Percentiles rank a stretch among this genome's conserved stretches.
These are phyloP conservation scores for Trichoderma sp. DNA, from an alignment of 2,329 filamentous ascomycete genomes.

Conservation along the genomic window DNA sequence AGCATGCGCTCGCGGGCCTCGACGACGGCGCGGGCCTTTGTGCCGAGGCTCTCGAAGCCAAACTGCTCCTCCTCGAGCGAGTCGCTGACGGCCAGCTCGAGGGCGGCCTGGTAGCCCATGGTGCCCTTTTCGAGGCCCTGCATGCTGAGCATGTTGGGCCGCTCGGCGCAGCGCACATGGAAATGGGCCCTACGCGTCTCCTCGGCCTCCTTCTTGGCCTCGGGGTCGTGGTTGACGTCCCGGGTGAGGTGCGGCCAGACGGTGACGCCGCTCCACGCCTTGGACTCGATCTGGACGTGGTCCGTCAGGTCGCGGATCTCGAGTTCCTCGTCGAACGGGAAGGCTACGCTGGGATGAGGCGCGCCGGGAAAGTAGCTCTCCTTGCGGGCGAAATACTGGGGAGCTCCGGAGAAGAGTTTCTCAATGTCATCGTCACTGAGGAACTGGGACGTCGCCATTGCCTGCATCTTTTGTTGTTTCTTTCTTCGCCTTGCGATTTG, in stretches of 20 bases:
- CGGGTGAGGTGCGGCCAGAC: conserved; percentile 64
- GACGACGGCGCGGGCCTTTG: conserved; percentile 56
- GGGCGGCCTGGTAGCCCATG: conserved; percentile 67
- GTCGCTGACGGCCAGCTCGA: conserved; percentile 67
- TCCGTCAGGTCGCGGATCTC: conserved; percentile 66
- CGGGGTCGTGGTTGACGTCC: conserved; percentile 51
- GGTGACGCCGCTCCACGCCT: conserved; percentile 64
- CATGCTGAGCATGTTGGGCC: conserved; percentile 73
- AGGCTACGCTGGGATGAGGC: conserved; percentile 65
- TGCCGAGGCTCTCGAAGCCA: conserved; percentile 59
- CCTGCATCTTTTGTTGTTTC: conserved; percentile 36
- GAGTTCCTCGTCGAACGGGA: conserved; percentile 66
- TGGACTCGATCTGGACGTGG: conserved; percentile 63
- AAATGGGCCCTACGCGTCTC: conserved; percentile 58
- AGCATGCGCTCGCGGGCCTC: conserved; percentile 62
- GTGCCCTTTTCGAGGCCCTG: conserved; percentile 72
- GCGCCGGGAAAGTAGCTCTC: conserved; percentile 62
- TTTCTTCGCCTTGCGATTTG: background rate
- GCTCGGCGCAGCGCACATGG: conserved; percentile 60
- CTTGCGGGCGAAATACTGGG: conserved; percentile 67
- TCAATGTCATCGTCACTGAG: conserved; percentile 63
- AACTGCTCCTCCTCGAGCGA: conserved; percentile 64
- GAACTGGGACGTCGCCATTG: conserved; percentile 56
- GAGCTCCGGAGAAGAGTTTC: conserved; percentile 74
- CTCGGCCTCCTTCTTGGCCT: conserved; percentile 46